These are phyloP conservation scores for Erodium maritimum DNA, from an alignment of 345 rosid genomes.

Conservation along the genomic window DNA sequence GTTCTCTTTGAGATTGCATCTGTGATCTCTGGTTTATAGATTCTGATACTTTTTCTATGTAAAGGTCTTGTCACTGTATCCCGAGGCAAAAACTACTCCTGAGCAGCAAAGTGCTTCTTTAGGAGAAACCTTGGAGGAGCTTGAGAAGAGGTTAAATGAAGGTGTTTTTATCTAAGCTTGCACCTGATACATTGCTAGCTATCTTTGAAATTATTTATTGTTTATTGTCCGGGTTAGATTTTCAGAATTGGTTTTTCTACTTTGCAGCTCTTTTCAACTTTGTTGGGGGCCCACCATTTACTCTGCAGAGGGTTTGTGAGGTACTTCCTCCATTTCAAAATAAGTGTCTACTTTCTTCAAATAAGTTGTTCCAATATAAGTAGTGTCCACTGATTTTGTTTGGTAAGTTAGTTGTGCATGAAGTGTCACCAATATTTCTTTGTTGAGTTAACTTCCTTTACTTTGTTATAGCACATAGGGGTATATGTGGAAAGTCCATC, in stretches of 20 bases:
- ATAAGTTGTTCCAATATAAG: no score
- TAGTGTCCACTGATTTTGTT: no score
- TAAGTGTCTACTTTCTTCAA: no score
- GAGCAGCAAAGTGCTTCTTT: conserved; percentile 56
- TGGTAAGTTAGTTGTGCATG: no score
- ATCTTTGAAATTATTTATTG: neutral
- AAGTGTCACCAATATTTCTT: no score
- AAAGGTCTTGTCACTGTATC: conserved; percentile 78
- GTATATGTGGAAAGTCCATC: no score
- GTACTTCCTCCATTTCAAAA: conserved; percentile 37
- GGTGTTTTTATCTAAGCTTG: conserved; percentile 24
- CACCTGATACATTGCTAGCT: no score
- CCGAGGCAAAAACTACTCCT: conserved; percentile 51
- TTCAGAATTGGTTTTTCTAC: neutral
- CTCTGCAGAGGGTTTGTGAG: conserved; percentile 91
- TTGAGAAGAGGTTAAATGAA: conserved; percentile 58
- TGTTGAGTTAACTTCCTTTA: no score
- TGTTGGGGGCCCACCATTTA: conserved; percentile 88
- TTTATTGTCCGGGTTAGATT: neutral
- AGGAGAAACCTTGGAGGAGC: conserved; percentile 53
- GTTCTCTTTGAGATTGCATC: neutral
- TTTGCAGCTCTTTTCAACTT: conserved; percentile 57
- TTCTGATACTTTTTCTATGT: neutral
- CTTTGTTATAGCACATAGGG: no score
- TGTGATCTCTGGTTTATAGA: conserved; percentile 5